Percentiles rank a stretch among this genome's conserved stretches.
Conservation (phyloP, 306 rosid genomes). For the Fagus sylvatica region DNA sequence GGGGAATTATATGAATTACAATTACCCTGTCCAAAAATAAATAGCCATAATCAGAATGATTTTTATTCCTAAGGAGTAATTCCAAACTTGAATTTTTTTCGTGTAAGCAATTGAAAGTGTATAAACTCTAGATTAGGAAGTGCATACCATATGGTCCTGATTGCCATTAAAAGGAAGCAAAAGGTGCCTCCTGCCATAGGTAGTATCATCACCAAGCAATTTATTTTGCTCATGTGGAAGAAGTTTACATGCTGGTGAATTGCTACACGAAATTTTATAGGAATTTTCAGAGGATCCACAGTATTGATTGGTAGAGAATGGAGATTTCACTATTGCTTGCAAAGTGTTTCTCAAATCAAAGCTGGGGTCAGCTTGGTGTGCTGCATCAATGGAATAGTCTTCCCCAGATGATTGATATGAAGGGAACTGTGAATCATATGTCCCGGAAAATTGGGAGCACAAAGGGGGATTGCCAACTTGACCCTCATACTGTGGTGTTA, state of each 20-base stretch:
- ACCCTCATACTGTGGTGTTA: slow-evolving; percentile 48
- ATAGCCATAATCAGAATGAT: slow-evolving; percentile 1
- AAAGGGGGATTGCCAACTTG: slow-evolving; percentile 34
- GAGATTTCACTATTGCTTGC: slow-evolving; percentile 54
- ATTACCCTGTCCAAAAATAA: slow-evolving; percentile 33
- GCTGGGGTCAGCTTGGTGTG: slow-evolving; percentile 36
- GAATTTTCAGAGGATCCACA: slow-evolving; percentile 30
- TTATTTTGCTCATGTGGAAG: slow-evolving; percentile 41
- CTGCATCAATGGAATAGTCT: slow-evolving; percentile 34
- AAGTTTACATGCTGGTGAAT: slow-evolving; percentile 23
- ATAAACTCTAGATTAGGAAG: neutral
- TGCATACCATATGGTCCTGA: slow-evolving; percentile 57
- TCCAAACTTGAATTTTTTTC: neutral
- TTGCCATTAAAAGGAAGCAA: slow-evolving; percentile 41
- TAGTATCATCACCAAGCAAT: slow-evolving; percentile 32
- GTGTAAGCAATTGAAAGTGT: neutral
- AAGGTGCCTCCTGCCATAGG: slow-evolving; percentile 32
- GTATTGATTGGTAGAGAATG: slow-evolving; percentile 24
- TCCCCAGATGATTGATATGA: slow-evolving; percentile 44
- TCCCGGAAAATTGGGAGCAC: slow-evolving; percentile 31
- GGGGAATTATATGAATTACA: slow-evolving; percentile 42
- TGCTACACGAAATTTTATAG: slow-evolving; percentile 27
- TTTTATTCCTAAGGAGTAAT: neutral
- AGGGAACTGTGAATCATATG: slow-evolving; percentile 45
- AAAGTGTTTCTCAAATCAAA: slow-evolving; percentile 51